Percentiles rank a stretch among this genome's conserved stretches.
phyloP scores from a whole-genome alignment of 148 eudicot genomes.

The Camellia lanceoleosa region DNA sequence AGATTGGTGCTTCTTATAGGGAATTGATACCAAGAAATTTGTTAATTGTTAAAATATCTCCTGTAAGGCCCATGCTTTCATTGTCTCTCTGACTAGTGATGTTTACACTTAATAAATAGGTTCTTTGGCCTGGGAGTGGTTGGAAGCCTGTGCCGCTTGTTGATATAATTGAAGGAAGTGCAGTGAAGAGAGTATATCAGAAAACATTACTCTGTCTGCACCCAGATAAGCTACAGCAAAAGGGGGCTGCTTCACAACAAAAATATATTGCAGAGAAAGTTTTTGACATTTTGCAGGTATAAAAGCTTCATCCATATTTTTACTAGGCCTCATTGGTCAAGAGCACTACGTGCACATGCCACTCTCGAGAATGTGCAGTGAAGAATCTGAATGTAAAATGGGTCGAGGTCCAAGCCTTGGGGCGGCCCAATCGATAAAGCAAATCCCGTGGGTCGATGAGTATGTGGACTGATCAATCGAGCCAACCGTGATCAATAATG shows the following conservation, averaged over 20 bases:
- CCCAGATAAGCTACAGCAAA: slow-evolving; percentile 96
- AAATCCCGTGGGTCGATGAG: too few species aligned
- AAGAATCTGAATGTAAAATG: too few species aligned
- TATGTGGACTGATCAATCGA: too few species aligned
- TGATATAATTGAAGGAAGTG: slow-evolving; percentile 76
- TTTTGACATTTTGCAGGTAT: slow-evolving; percentile 87
- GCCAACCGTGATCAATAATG: too few species aligned
- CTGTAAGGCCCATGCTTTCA: slow-evolving; percentile 10
- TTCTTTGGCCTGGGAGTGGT: slow-evolving; percentile 92
- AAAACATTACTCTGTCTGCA: slow-evolving; percentile 75
- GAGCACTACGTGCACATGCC: too few species aligned
- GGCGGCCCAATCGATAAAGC: too few species aligned
- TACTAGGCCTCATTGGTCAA: too few species aligned
- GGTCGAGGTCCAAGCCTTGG: too few species aligned
- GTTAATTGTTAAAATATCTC: not conserved
- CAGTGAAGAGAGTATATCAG: slow-evolving; percentile 86
- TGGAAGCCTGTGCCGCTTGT: slow-evolving; percentile 91
- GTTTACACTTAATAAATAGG: slow-evolving; percentile 30
- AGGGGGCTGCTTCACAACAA: slow-evolving; percentile 70
- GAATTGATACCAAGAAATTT: not conserved
- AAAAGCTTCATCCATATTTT: not conserved
- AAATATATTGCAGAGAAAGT: slow-evolving; percentile 78
- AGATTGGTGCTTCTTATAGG: not conserved
- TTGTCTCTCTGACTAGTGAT: not conserved
- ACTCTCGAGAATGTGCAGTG: too few species aligned